Base-by-base conservation (phyloP, 2,329 filamentous ascomycete genomes). In the Ascomycota sp. region DNA sequence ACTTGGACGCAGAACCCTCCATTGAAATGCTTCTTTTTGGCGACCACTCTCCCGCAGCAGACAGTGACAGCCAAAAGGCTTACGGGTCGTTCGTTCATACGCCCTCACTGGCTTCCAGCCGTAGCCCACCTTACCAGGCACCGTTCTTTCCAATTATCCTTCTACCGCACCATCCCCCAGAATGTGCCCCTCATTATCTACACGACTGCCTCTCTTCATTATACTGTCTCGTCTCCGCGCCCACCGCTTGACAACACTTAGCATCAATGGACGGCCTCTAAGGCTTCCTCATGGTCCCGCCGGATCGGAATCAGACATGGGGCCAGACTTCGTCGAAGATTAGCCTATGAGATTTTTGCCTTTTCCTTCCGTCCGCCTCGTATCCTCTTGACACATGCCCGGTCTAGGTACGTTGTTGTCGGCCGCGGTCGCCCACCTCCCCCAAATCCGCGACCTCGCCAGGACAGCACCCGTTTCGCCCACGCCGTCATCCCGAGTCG, bases 401-500 rank as follows among this genome's bases (percentile, higher is more conserved):
- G 74, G 69, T 41, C 61, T 43, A 68, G 70, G 48, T 72, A 68
- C 46, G 59, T 75, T 28, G 55, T 69, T 52, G 73, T 33, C 66
- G 66, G 32, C 43, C 44, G 32, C 47, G 47, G 31, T 39, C 35
- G 32, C 37, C 49, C 33, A 37, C 48, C 20, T 35, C 30, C 30
- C 7, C 24, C 8, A 13, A n/a, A 7, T 13, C 24, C 24, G 24
- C n/a, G 53, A 40, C 53, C 57, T 25, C 41, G 46, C 20, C 48
- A 51, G 30, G 36, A 46, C 20, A 54, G 48, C 36, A 43, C 48
- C 22, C 47, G 46, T 31, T 47, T 54, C 28, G 48, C 56, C n/a
- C 56, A 57, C 31, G 47, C 47, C 29, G 37, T 52, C 13, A 50
- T 50, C n/a, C 48, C 48, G 33, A 49, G 47, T 30, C 55, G 53